Evolutionary conservation across 2,329 filamentous ascomycete genomes (phyloP).

Genomic region (Pseudonectria foliicola): DNA sequence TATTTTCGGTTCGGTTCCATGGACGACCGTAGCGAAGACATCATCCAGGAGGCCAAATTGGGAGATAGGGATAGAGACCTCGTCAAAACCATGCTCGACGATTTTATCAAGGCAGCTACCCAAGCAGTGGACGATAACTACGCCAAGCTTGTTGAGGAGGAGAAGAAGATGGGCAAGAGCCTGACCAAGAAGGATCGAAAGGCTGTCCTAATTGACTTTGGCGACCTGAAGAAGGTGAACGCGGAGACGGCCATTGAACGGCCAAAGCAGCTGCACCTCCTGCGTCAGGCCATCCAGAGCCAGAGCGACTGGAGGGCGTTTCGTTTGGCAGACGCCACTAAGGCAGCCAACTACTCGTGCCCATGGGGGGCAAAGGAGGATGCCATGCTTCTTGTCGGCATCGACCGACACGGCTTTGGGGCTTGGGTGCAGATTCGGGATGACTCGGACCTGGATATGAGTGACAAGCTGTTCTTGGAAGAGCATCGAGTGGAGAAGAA

Average conservation of each 20-base stretch:
- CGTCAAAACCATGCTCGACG: conserved; percentile 66
- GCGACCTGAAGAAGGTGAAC: conserved; percentile 89
- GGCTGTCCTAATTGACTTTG: conserved; percentile 90
- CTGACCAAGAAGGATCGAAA: conserved; percentile 97
- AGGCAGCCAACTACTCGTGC: conserved; percentile 84
- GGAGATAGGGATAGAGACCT: conserved; percentile 75
- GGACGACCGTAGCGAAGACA: conserved; percentile 79
- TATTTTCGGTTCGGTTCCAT: conserved; percentile 88
- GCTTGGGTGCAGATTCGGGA: conserved; percentile 94
- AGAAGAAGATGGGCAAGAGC: conserved; percentile 73
- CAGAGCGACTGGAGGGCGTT: conserved; percentile 69
- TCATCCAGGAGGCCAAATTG: conserved; percentile 80
- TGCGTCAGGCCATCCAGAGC: conserved; percentile 66
- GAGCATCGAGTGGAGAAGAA: conserved; percentile 98
- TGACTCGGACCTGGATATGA: conserved; percentile 76
- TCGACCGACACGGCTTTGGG: conserved; percentile 88
- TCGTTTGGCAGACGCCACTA: conserved; percentile 83
- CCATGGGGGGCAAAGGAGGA: conserved; percentile 91
- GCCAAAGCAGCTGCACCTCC: conserved; percentile 77
- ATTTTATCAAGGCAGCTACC: conserved; percentile 56
- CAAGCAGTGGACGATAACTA: conserved; percentile 60
- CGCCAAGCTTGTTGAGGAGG: conserved; percentile 68
- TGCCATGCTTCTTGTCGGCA: conserved; percentile 92
- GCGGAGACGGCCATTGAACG: conserved; percentile 92
- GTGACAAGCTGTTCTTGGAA: conserved; percentile 90